Evolutionary conservation across 768 basidiomycete genomes (phyloP).

Genomic region (Pisolithus microcarpus): DNA sequence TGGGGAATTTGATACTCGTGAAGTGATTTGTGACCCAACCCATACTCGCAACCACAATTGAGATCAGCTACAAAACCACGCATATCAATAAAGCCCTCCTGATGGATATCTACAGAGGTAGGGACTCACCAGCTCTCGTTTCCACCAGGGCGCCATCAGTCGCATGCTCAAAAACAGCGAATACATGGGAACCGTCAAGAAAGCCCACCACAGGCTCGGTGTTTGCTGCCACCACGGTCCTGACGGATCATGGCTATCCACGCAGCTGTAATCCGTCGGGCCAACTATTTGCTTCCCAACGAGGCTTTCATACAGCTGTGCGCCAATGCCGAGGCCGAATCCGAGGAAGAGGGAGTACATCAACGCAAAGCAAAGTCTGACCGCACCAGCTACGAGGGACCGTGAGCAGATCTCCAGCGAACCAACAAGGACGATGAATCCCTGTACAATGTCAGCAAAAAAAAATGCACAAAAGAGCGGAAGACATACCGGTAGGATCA

Average conservation of each 20-base stretch:
- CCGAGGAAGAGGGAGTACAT: slow-evolving; percentile 74
- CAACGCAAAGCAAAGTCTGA: slow-evolving; percentile 71
- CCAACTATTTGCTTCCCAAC: slow-evolving; percentile 40
- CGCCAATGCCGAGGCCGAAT: slow-evolving; percentile 79
- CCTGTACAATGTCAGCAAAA: slow-evolving; percentile 25
- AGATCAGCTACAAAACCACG: slow-evolving; percentile 30
- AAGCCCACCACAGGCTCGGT: slow-evolving; percentile 68
- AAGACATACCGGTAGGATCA: slow-evolving; percentile 63
- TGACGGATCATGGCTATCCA: slow-evolving; percentile 42
- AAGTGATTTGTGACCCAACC: slow-evolving; percentile 79
- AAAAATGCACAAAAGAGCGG: not conserved
- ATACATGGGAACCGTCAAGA: slow-evolving; percentile 65
- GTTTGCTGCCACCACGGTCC: slow-evolving; percentile 72
- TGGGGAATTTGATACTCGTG: slow-evolving; percentile 49
- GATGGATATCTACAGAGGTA: not conserved
- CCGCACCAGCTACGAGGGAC: slow-evolving; percentile 79
- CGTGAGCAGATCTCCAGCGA: slow-evolving; percentile 74
- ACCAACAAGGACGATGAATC: slow-evolving; percentile 65
- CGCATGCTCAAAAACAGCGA: slow-evolving; percentile 60
- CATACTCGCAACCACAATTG: slow-evolving; percentile 52
- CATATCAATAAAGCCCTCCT: not conserved
- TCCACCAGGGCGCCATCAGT: slow-evolving; percentile 53
- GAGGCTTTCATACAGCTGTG: slow-evolving; percentile 56
- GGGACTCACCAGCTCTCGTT: slow-evolving; percentile 46
- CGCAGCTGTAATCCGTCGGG: slow-evolving; percentile 56